Percentiles rank a stretch among this genome's conserved stretches.
Conservation (phyloP, 805 yeast genomes). For the Kuraishia piskuri region DNA sequence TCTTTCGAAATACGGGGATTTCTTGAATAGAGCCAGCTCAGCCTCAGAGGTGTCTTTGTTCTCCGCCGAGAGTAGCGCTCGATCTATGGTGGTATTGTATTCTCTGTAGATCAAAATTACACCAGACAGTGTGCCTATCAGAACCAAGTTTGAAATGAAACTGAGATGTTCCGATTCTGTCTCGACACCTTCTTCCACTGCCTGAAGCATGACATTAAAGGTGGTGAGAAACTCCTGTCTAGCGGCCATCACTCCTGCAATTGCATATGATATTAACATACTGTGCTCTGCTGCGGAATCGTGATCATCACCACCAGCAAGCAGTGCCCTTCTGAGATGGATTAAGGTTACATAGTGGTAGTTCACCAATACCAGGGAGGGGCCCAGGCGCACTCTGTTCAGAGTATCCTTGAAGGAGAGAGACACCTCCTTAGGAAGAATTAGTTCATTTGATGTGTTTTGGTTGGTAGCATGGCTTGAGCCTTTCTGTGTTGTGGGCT, state of each 20-base stretch:
- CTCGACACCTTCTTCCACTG: conserved; percentile 4
- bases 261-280: conserved; percentile 11
- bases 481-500: conserved; percentile 1
- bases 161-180: neutral
- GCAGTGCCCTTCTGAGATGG: conserved; percentile 12
- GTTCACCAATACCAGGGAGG: conserved; percentile 32
- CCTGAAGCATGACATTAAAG: conserved; percentile 13
- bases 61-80: neutral
- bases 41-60: neutral
- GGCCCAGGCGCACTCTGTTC: conserved; percentile 32
- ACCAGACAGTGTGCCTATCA: conserved; percentile 10
- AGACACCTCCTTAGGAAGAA: conserved; percentile 11
- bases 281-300: conserved; percentile 44
- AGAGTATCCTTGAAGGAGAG: conserved; percentile 22
- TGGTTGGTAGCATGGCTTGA: conserved; percentile 1
- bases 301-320: conserved; percentile 43
- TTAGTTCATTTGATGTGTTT: conserved; percentile 5
- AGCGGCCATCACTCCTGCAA: conserved; percentile 15
- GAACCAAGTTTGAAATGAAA: conserved; percentile 7
- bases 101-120: conserved; percentile 10
- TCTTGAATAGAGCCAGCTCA: neutral
- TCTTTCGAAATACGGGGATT: neutral
- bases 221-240: conserved; percentile 19
- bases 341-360: conserved; percentile 34
- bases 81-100: neutral